Evolutionary conservation across 345 rosid species (phyloP).

Genomic region (Pistacia integerrima): DNA sequence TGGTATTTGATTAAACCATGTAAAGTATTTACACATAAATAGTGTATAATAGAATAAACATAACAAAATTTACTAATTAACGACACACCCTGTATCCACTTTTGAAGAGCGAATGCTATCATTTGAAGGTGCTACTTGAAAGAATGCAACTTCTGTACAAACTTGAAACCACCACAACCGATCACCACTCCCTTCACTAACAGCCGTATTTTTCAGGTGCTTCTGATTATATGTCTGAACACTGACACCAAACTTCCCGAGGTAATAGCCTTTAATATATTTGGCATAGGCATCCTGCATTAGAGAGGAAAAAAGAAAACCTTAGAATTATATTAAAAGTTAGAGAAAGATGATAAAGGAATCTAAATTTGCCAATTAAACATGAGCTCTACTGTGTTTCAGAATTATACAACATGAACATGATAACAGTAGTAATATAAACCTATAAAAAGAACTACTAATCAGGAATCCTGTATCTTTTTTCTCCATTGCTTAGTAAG

Average conservation of each 20-base stretch:
- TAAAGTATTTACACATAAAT: background rate
- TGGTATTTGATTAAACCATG: background rate
- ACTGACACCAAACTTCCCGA: constrained; percentile 44
- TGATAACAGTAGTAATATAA: background rate
- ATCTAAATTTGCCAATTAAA: constrained; percentile 7
- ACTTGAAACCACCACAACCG: constrained; percentile 97
- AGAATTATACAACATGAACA: background rate
- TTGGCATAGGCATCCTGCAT: constrained; percentile 71
- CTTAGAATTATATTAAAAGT: constrained; percentile 8
- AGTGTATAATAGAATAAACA: background rate
- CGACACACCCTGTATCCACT: constrained; percentile 64
- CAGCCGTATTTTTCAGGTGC: constrained; percentile 49
- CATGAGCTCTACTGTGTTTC: background rate
- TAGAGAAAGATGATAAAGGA: background rate
- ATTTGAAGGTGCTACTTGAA: constrained; percentile 85
- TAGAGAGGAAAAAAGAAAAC: background rate
- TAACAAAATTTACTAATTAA: background rate
- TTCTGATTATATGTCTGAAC: constrained; percentile 59
- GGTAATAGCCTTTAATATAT: constrained; percentile 61
- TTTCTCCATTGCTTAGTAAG: background rate
- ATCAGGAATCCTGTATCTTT: background rate
- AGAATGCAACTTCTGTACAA: constrained; percentile 88
- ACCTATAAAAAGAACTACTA: background rate
- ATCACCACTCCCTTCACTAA: constrained; percentile 44
- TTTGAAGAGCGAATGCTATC: constrained; percentile 83